Evolutionary conservation across 176 grass and related monocot genomes (phyloP), one percentile per base, ranked within the genome.

Genomic region (Oryza meridionalis): DNA sequence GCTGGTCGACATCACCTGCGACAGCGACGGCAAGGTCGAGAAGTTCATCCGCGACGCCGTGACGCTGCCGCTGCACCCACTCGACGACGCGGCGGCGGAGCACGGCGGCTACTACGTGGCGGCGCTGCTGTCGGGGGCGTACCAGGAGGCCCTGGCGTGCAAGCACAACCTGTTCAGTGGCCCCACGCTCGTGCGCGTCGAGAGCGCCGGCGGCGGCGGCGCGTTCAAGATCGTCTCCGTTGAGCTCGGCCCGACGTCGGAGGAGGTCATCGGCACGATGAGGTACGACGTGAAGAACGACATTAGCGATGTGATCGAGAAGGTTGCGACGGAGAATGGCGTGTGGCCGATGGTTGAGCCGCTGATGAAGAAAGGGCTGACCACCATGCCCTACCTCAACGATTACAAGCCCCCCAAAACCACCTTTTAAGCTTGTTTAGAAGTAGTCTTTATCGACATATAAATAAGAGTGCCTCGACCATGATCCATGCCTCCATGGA

Each of bases 161-260:
- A 81, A 51, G 64, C 88, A 90, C 70, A 86, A 86, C 64, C 62
- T 86, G 11, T 86, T 90, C 24, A 71, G 77, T 2, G 88, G 77
- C 24, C 88, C 71, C 0, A 90, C 7, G 3, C 0, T 86, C 3
- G 88, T 86, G 26, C 50, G 61, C 2, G 77, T 89, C 5, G 12
- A 44, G 24, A 46, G 16, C 37, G 62, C 2, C 46, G 1, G 4
- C 29, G 3, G 0, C 4, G 3, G 10, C 1, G 72, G 10, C 0
- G 72, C 42, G 5, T 85, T 77, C 33, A 26, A 14, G 12, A 40
- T 85, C 27, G 46, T 9, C 7, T 11, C 16, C 0, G 9, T 16
- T 0, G 22, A 42, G 10, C 29, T 42, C 1, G 83, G 83, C 14
- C 65, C 73, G 10, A 69, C 65, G 21, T 6, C 45, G 22, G 65